Conservation (phyloP, 83 land plant genomes). For the Diphasiastrum complanatum region DNA sequence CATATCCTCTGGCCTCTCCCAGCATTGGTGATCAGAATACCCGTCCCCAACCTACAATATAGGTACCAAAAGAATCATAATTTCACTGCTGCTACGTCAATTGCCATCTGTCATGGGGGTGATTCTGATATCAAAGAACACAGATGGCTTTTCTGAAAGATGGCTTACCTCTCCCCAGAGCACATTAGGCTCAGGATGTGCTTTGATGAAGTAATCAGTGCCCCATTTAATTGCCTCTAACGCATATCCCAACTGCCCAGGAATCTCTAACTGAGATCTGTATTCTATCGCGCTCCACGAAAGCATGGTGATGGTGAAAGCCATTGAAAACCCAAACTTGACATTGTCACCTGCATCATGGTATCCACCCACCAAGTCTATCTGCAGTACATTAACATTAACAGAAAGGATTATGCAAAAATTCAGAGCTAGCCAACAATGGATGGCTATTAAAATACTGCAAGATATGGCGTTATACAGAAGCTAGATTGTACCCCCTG, state of each 20-base stretch:
- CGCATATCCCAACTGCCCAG: constrained; percentile 39
- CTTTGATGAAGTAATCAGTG: constrained; percentile 61
- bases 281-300: constrained; percentile 59
- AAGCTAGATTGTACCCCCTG: constrained; percentile 1
- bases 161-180: constrained; percentile 47
- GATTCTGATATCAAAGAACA: not conserved
- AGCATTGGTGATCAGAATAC: constrained; percentile 56
- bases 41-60: constrained; percentile 69
- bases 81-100: not conserved
- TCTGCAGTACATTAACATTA: constrained; percentile 22
- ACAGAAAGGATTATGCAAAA: not conserved
- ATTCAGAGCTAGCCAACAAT: not conserved
- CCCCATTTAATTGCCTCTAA: constrained; percentile 62
- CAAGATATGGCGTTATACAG: not conserved
- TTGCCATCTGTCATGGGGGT: not conserved
- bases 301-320: constrained; percentile 51
- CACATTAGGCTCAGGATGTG: constrained; percentile 49
- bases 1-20: constrained; percentile 86
- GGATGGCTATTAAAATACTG: not conserved
- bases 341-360: constrained; percentile 75
- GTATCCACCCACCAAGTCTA: constrained; percentile 57
- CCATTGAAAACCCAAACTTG: constrained; percentile 58
- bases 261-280: constrained; percentile 18
- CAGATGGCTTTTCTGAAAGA: not conserved
- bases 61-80: not conserved